Evolutionary conservation across 1,284 basidiomycete genomes (phyloP), one percentile per base, ranked within the genome.

Genomic region (Ustilago trichophora): DNA sequence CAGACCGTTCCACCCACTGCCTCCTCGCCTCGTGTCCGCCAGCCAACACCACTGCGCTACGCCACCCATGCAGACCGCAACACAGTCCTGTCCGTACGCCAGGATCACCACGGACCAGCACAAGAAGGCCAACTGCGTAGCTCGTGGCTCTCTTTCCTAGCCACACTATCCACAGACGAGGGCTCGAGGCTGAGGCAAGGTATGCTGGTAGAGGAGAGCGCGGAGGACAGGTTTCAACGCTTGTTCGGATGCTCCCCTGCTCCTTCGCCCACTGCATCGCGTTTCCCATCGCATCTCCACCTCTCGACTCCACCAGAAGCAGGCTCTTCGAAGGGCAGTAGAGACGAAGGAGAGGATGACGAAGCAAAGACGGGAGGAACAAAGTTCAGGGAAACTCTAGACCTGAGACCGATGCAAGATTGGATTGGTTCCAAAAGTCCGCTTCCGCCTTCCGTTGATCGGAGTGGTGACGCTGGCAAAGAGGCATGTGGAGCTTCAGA

Each of bases 241-340:
- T 15, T 67, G n/a, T 67, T 67, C 26, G 63, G 63, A n/a, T 60
- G 63, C n/a, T 67, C 63, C 0, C 63, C 57, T 6, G 48, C 26
- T 3, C 15, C 63, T 2, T 67, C 63, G 4, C 56, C 63, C 10
- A 60, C 48, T 13, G 34, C 54, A 6, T 15, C 49, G 0, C 21
- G 4, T 4, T 63, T 56, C 10, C 18, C 22, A 0, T 24, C 16
- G 0, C 48, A 44, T 29, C 5, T 36, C 3, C 48, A 44, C 26
- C 5, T 36, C 3, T 56, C 59, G 5, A 36, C 32, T 12, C 43
- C 47, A 6, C 24, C 15, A 0, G 37, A 26, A 4, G 18, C 26
- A 7, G 21, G 8, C 15, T 7, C 19, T 34, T 34, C 32, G 8
- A 16, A 16, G n/a, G 32, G 8, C 8, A 41, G 15, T 10, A n/a